A percentile compares a stretch with the other conserved stretches of the same genome.
Evolutionary conservation across 768 basidiomycete species (phyloP).

Genomic region (Suillus plorans): DNA sequence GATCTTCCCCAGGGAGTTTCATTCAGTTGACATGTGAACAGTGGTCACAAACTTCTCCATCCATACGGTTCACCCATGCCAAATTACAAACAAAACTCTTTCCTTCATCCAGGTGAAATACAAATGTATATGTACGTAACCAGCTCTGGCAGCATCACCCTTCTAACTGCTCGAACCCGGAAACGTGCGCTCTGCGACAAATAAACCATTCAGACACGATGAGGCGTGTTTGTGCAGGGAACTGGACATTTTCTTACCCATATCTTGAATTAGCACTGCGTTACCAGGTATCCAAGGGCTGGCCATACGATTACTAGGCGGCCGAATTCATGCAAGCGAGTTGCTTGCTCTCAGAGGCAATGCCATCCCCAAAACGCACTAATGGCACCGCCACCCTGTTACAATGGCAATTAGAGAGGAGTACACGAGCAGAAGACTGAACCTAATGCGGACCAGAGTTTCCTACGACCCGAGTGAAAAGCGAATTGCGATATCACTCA

Average conservation of each 20-base stretch:
- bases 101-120: background rate
- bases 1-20: background rate
- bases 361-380: background rate
- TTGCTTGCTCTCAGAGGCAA: background rate
- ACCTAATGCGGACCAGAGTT: background rate
- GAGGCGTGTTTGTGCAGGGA: background rate
- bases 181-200: background rate
- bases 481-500: background rate
- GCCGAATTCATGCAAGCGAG: background rate
- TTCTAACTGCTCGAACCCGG: background rate
- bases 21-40: background rate
- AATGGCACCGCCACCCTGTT: background rate
- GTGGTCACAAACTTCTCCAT: background rate
- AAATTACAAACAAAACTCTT: background rate
- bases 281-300: background rate
- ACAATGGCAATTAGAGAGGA: background rate
- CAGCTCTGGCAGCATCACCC: background rate
- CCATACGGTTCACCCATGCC: background rate
- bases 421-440: background rate
- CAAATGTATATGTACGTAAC: background rate
- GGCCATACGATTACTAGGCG: background rate
- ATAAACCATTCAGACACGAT: background rate
- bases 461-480: background rate
- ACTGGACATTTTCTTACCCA: background rate
- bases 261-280: background rate